A percentile compares a stretch with the other conserved stretches of the same genome.
Evolutionary conservation across 1,284 basidiomycete genomes (phyloP).

Genomic region (Blastosporella zonata): DNA sequence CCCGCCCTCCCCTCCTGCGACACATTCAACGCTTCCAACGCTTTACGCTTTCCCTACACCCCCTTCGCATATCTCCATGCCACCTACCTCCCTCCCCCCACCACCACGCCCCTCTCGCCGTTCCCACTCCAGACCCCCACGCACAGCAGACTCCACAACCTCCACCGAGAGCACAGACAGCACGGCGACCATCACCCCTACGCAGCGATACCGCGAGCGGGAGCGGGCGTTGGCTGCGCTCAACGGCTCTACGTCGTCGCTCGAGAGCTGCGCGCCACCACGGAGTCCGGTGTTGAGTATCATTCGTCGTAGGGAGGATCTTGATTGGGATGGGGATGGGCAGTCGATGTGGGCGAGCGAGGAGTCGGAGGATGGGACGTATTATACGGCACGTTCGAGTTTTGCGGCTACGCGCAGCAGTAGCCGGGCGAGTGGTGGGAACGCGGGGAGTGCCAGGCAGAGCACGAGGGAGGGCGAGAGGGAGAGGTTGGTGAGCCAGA

Average conservation of each 20-base stretch:
- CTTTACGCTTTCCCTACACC: neutral
- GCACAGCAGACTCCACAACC: constrained; percentile 7
- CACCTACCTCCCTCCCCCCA: neutral
- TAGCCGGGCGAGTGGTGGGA: too few relatives aligned
- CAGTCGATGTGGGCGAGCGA: neutral
- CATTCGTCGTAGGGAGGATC: neutral
- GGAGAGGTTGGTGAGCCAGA: neutral
- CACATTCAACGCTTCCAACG: neutral
- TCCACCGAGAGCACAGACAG: constrained; percentile 4
- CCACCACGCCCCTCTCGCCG: neutral
- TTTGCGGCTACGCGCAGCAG: neutral
- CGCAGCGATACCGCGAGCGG: constrained; percentile 1
- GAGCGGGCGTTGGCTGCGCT: constrained; percentile 2
- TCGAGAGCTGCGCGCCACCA: too few relatives aligned
- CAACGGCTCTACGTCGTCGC: neutral
- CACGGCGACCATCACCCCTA: constrained; percentile 4
- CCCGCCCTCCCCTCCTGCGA: neutral
- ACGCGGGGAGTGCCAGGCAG: too few relatives aligned
- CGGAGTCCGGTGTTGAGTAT: neutral
- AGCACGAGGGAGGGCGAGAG: neutral
- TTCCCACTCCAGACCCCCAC: neutral
- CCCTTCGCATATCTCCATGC: neutral
- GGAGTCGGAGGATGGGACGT: constrained; percentile 9
- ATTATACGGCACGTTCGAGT: constrained; percentile 14
- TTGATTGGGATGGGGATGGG: neutral